Percentiles rank a stretch among this genome's conserved stretches.
These are phyloP conservation scores for Salix purpurea DNA, from an alignment of 345 rosid species.

Conservation along the genomic window DNA sequence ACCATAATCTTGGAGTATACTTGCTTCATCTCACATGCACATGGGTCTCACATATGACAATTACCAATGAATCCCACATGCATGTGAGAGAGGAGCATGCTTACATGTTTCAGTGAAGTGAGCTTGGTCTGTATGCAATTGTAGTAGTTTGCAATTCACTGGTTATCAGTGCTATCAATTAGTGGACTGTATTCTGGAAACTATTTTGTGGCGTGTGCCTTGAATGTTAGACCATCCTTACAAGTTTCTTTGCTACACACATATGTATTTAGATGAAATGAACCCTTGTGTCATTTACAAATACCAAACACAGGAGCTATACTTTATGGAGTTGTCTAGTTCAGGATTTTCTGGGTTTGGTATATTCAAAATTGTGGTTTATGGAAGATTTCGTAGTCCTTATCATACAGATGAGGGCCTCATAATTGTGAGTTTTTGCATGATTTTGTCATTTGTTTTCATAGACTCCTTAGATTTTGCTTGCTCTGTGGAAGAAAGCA, in stretches of 20 bases:
- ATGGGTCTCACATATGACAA: not conserved
- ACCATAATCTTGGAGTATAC: not conserved
- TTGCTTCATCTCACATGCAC: not conserved
- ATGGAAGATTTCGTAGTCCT: not conserved
- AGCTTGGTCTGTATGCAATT: not conserved
- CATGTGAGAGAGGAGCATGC: not conserved
- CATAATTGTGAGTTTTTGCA: not conserved
- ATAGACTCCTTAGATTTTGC: constrained; percentile 10
- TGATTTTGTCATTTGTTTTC: not conserved
- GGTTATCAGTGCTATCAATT: not conserved
- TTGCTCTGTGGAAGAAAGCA: not conserved
- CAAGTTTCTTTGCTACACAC: not conserved
- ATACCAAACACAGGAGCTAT: not conserved
- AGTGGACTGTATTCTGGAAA: not conserved
- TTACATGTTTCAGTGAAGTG: not conserved
- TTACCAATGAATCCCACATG: not conserved
- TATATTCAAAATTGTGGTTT: not conserved
- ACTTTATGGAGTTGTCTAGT: not conserved
- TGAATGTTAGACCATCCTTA: not conserved
- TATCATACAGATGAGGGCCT: not conserved
- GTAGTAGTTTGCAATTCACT: not conserved
- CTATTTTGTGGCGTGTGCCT: not conserved
- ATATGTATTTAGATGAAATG: not conserved
- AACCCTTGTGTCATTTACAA: not conserved
- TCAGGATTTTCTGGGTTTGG: not conserved